These are phyloP conservation scores for Suillus discolor DNA, from an alignment of 768 basidiomycete species.

Conservation along the genomic window DNA sequence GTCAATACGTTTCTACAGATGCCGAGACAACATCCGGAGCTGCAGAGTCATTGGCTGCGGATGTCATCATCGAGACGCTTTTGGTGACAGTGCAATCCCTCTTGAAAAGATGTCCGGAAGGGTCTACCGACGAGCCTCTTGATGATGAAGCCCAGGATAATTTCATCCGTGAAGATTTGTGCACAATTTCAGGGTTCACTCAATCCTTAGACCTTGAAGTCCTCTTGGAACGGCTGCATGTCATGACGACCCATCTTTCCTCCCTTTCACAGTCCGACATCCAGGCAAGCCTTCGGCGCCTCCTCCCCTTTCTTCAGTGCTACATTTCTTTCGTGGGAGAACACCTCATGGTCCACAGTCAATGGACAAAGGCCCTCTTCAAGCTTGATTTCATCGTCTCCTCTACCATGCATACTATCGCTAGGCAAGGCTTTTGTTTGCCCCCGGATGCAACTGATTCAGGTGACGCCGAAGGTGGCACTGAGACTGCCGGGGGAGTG, in stretches of 20 bases:
- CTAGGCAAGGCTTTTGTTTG: conserved; percentile 90
- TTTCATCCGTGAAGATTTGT: conserved; percentile 54
- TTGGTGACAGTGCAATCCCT: conserved; percentile 69
- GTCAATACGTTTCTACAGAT: conserved; percentile 30
- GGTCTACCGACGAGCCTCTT: conserved; percentile 14
- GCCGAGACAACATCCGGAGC: neutral
- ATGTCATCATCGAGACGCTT: conserved; percentile 59
- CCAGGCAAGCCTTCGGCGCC: conserved; percentile 39
- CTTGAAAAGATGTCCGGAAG: conserved; percentile 42
- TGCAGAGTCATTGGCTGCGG: conserved; percentile 23
- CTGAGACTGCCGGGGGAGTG: conserved; percentile 61
- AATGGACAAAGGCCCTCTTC: conserved; percentile 78
- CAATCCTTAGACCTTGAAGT: conserved; percentile 48
- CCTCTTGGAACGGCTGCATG: conserved; percentile 44
- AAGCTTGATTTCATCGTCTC: conserved; percentile 83
- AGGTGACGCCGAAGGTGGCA: conserved; percentile 48
- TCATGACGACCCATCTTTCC: conserved; percentile 42
- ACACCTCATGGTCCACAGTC: conserved; percentile 56
- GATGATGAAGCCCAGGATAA: conserved; percentile 42
- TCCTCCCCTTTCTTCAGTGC: conserved; percentile 75
- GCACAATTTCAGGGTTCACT: conserved; percentile 47
- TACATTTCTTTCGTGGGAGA: conserved; percentile 61
- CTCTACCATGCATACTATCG: conserved; percentile 70
- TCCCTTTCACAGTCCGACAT: conserved; percentile 35
- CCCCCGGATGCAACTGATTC: conserved; percentile 73